Percentiles rank a stretch among this genome's conserved stretches.
phyloP scores from a whole-genome alignment of 1,284 basidiomycete genomes.

The Fomitopsis schrenkii region DNA sequence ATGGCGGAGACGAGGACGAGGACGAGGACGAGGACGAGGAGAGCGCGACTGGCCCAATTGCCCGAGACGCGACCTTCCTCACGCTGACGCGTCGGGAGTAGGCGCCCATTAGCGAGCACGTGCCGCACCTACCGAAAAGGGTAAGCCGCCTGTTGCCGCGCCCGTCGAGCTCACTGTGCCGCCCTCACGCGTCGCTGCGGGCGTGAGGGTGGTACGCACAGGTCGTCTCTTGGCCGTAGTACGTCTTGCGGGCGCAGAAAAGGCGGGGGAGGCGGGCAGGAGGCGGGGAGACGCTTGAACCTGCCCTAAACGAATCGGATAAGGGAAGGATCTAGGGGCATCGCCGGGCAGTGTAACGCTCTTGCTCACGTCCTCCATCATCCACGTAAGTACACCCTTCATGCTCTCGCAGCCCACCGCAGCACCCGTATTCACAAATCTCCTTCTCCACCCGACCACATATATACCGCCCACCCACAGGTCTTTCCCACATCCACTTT shows the following conservation, averaged over 20 bases:
- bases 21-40: not conserved
- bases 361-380: slow-evolving; percentile 27
- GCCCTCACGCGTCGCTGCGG: not conserved
- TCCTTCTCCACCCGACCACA: slow-evolving; percentile 12
- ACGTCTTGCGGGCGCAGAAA: not conserved
- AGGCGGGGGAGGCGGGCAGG: not conserved
- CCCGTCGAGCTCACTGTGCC: not conserved
- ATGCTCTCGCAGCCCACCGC: slow-evolving; percentile 11
- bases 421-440: slow-evolving; percentile 1
- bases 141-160: not conserved
- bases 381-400: slow-evolving; percentile 14
- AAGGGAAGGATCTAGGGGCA: slow-evolving; percentile 20
- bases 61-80: not conserved
- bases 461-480: slow-evolving; percentile 14
- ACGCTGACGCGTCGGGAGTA: slow-evolving; percentile 8
- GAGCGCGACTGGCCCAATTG: not conserved
- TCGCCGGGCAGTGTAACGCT: slow-evolving; percentile 21
- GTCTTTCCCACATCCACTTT: slow-evolving; percentile 11
- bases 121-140: not conserved
- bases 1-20: slow-evolving; percentile 43
- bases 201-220: too few relatives aligned
- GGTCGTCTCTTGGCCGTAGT: not conserved
- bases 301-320: slow-evolving; percentile 33
- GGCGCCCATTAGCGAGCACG: slow-evolving; percentile 1
- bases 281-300: slow-evolving; percentile 4